A percentile compares a stretch with the other conserved stretches of the same genome.
Conservation (phyloP, 805 yeast genomes). For the Hyphopichia homilentoma region DNA sequence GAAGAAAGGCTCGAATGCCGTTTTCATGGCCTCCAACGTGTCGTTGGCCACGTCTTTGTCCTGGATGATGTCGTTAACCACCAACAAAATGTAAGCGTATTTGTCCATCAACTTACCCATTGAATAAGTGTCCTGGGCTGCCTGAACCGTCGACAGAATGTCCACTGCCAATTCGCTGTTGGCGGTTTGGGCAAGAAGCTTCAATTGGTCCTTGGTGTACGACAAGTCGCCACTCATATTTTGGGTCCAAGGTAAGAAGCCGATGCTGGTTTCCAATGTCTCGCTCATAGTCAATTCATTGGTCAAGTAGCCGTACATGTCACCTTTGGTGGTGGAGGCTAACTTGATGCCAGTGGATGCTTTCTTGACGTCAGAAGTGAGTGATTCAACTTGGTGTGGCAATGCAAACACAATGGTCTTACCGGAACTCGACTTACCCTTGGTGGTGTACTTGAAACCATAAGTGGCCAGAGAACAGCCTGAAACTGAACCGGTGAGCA, state of each 20-base stretch:
- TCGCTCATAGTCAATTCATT: slow-evolving; percentile 35
- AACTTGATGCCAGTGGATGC: slow-evolving; percentile 40
- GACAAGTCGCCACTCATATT: slow-evolving; percentile 23
- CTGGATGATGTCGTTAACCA: slow-evolving; percentile 45
- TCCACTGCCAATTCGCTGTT: slow-evolving; percentile 45
- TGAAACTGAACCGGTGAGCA: slow-evolving; percentile 43
- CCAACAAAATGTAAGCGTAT: slow-evolving; percentile 53
- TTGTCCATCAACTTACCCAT: slow-evolving; percentile 55
- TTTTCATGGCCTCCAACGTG: slow-evolving; percentile 34
- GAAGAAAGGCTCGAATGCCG: slow-evolving; percentile 40
- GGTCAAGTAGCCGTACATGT: slow-evolving; percentile 44
- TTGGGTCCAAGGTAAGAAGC: slow-evolving; percentile 45
- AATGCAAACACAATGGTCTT: slow-evolving; percentile 47
- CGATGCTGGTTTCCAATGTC: slow-evolving; percentile 34
- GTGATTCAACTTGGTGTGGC: slow-evolving; percentile 49
- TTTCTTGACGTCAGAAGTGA: slow-evolving; percentile 22
- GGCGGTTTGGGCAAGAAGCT: slow-evolving; percentile 42
- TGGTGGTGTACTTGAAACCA: slow-evolving; percentile 44
- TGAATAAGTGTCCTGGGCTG: slow-evolving; percentile 42
- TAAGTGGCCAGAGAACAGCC: slow-evolving; percentile 47
- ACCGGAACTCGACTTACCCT: slow-evolving; percentile 47
- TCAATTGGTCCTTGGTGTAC: slow-evolving; percentile 43
- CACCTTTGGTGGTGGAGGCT: slow-evolving; percentile 49
- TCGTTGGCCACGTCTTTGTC: slow-evolving; percentile 36
- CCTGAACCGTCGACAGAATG: slow-evolving; percentile 37